phyloP scores from a whole-genome alignment of 2,329 filamentous ascomycete species.

The Aplosporella prunicola region DNA sequence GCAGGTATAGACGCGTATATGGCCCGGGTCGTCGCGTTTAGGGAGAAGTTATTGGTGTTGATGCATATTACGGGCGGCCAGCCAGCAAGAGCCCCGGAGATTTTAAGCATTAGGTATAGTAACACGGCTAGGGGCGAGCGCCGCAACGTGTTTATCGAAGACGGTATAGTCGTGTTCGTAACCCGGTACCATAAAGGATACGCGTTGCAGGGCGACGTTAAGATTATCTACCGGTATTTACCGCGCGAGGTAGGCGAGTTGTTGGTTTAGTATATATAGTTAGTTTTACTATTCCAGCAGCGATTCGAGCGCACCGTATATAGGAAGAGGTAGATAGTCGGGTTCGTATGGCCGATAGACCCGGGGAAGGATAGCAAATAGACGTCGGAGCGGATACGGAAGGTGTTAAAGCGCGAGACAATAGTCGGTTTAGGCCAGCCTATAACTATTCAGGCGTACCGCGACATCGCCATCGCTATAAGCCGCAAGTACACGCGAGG shows the following conservation, averaged over 20 bases:
- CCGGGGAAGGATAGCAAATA: constrained; percentile 6
- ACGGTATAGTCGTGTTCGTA: constrained; percentile 17
- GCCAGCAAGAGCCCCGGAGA: constrained; percentile 14
- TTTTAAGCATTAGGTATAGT: constrained; percentile 15
- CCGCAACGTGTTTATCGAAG: constrained; percentile 17
- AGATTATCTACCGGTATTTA: constrained; percentile 21
- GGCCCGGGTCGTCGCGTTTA: constrained; percentile 1
- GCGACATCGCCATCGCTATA: constrained; percentile 15
- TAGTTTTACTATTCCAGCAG: constrained; percentile 14
- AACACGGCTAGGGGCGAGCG: constrained; percentile 13
- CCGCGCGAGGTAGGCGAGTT: constrained; percentile 18
- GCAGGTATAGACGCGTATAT: not conserved
- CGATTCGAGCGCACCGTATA: constrained; percentile 11
- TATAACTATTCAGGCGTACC: constrained; percentile 13
- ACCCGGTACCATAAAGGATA: constrained; percentile 18
- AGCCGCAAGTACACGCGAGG: constrained; percentile 15
- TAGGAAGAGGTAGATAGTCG: constrained; percentile 9
- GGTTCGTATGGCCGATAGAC: not conserved
- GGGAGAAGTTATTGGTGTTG: constrained; percentile 17
- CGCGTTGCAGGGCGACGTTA: constrained; percentile 13
- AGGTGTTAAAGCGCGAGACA: constrained; percentile 14
- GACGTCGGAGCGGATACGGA: constrained; percentile 11
- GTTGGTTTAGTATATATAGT: constrained; percentile 16
- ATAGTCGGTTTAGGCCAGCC: constrained; percentile 9
- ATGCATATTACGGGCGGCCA: constrained; percentile 15